Base-by-base conservation (phyloP, 345 rosid species). In the Bruguiera parviflora region DNA sequence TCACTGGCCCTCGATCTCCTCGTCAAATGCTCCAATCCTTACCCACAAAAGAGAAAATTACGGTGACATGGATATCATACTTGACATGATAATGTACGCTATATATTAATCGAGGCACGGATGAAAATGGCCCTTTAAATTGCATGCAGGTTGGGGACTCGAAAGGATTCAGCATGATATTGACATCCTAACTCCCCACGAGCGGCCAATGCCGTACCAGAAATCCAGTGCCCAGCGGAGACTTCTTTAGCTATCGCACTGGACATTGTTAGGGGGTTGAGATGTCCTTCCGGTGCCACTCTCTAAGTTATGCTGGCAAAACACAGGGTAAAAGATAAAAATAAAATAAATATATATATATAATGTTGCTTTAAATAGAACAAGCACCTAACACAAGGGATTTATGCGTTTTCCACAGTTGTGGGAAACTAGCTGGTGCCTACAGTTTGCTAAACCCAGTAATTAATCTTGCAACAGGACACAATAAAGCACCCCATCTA, bases 151-250 rank as follows among this genome's bases (percentile, higher is more conserved):
- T 9, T 9, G 5, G 49, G 49, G 5, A 43, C 18, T 13, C 13
- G 49, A 43, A 43, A 43, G 18, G 18, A 3, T 43, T 43, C 49
- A 43, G 15, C 21, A 37, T n/a, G 77, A 77, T 58, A 47, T 58
- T 39, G 79, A 75, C 75, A 65, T 46, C 69, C 21, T 53, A 69
- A 64, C 78, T 22, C 31, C 27, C 25, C 58, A 0, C 6, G 6
- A 53, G 20, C 10, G 57, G 11, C 7, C 25, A 53, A 22, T 53
- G 57, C 8, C 20, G 10, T n/a, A 63, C 47, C 51, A 61, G 59
- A 61, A 60, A 69, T 61, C 56, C 24, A 22, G 5, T n/a, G 28
- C 5, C 9, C 11, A 0, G 43, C 1, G 43, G 47, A 39, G 16
- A 39, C 47, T 13, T 13, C 16, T 37, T 37, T 37, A 37, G 46